These are phyloP conservation scores for Capsella rubella DNA, from an alignment of 441 rosid species.

Conservation along the genomic window DNA sequence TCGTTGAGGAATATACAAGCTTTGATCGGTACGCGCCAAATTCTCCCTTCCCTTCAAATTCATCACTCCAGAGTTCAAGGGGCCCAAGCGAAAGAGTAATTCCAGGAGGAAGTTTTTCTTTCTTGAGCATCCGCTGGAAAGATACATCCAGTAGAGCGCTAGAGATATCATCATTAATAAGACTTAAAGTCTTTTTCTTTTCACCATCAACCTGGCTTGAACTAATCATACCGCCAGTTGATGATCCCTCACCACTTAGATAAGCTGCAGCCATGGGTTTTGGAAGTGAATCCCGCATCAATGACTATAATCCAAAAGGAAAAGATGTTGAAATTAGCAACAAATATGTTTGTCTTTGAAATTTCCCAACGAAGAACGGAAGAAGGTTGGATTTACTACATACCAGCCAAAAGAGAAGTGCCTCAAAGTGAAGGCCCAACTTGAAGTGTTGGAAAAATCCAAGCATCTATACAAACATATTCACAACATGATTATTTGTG, in stretches of 20 bases:
- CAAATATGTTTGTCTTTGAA: background rate
- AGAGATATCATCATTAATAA: conserved; percentile 68
- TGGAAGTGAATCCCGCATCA: conserved; percentile 80
- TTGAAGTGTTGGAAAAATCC: conserved; percentile 87
- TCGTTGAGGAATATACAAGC: conserved; percentile 70
- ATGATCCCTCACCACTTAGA: conserved; percentile 61
- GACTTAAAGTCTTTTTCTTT: conserved; percentile 65
- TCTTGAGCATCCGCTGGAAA: conserved; percentile 83
- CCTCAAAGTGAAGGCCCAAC: conserved; percentile 81
- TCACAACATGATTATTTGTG: conserved; percentile 4
- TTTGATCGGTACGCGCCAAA: conserved; percentile 83
- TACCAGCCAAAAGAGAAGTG: conserved; percentile 92
- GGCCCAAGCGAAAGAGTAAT: conserved; percentile 57
- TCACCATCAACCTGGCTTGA: conserved; percentile 64
- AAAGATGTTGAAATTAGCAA: conserved; percentile 2
- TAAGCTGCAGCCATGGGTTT: conserved; percentile 62
- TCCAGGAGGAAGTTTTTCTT: conserved; percentile 69
- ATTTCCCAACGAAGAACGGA: conserved; percentile 8
- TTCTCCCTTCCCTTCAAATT: conserved; percentile 90
- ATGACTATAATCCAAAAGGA: conserved; percentile 54
- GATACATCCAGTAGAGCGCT: conserved; percentile 68
- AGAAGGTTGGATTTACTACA: conserved; percentile 36
- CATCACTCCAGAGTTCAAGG: conserved; percentile 96
- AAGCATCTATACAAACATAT: conserved; percentile 69
- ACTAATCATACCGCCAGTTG: conserved; percentile 51